phyloP scores from a whole-genome alignment of 2,329 filamentous ascomycete genomes.

The Aspergillus uvarum region DNA sequence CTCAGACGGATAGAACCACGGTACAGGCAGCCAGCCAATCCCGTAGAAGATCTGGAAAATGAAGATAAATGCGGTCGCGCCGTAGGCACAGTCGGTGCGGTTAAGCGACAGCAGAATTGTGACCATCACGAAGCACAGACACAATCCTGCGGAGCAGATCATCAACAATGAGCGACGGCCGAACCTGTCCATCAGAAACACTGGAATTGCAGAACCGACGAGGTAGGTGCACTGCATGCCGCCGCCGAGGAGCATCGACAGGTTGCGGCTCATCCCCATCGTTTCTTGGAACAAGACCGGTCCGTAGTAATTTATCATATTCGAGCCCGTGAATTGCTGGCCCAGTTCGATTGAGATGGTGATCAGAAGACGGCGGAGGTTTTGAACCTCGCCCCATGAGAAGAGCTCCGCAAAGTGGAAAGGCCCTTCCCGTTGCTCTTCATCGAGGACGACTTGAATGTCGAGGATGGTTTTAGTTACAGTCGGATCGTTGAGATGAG shows the following conservation, averaged over 20 bases:
- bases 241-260: constrained; percentile 56
- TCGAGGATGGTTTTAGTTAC: constrained; percentile 21
- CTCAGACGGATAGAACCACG: constrained; percentile 48
- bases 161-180: constrained; percentile 45
- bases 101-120: constrained; percentile 40
- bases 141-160: constrained; percentile 42
- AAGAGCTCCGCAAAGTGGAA: constrained; percentile 40
- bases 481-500: constrained; percentile 8
- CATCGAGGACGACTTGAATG: constrained; percentile 23
- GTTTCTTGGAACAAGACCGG: constrained; percentile 41
- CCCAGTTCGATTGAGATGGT: constrained; percentile 36
- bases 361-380: constrained; percentile 35
- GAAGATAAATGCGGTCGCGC: constrained; percentile 47
- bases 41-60: constrained; percentile 49
- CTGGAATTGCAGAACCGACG: constrained; percentile 42
- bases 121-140: constrained; percentile 46
- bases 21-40: constrained; percentile 45
- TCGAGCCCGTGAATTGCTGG: constrained; percentile 40
- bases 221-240: constrained; percentile 43
- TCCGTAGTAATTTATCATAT: constrained; percentile 45
- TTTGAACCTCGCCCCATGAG: constrained; percentile 32
- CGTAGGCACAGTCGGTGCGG: constrained; percentile 36
- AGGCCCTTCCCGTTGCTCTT: constrained; percentile 30
- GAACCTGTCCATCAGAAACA: constrained; percentile 45
- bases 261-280: constrained; percentile 45